phyloP scores from a whole-genome alignment of 2,329 filamentous ascomycete species.

The Scopulariopsis brevicaulis region DNA sequence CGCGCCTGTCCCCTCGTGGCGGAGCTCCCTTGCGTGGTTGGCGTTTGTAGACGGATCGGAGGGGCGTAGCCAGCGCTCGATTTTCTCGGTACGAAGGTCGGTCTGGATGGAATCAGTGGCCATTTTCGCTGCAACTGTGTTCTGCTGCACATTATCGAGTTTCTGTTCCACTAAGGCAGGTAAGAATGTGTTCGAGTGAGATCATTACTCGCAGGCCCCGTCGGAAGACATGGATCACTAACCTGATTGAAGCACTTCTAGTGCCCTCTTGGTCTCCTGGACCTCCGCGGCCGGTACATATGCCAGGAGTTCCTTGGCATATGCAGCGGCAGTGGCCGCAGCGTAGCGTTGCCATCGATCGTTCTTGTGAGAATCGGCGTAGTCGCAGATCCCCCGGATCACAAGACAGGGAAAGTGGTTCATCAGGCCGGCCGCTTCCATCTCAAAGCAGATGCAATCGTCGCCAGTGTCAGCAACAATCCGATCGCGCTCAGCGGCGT shows the following conservation, averaged over 20 bases:
- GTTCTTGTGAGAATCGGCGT: conserved; percentile 20
- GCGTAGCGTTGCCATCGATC: conserved; percentile 18
- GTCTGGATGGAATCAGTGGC: background rate
- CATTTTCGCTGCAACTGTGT: background rate
- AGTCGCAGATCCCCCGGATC: conserved; percentile 22
- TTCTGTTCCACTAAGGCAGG: background rate
- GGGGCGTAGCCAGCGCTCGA: conserved; percentile 9
- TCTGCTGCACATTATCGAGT: background rate
- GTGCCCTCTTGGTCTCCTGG: conserved; percentile 4
- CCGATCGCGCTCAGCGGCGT: conserved; percentile 7
- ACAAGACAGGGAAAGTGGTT: conserved; percentile 17
- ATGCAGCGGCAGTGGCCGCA: conserved; percentile 17
- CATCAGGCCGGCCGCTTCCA: conserved; percentile 19
- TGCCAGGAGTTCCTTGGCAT: conserved; percentile 13
- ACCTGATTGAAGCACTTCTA: background rate
- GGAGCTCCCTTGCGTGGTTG: conserved; percentile 5
- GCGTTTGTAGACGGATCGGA: conserved; percentile 7
- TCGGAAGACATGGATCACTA: background rate
- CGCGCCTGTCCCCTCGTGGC: conserved; percentile 5
- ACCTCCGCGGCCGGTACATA: conserved; percentile 8
- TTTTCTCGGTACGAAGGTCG: background rate
- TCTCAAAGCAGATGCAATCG: conserved; percentile 13
- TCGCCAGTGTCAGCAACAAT: background rate
- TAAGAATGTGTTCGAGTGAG: background rate
- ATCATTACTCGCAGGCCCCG: background rate